phyloP scores from a whole-genome alignment of 2,329 filamentous ascomycete species.

The Aspergillus floridensis region DNA sequence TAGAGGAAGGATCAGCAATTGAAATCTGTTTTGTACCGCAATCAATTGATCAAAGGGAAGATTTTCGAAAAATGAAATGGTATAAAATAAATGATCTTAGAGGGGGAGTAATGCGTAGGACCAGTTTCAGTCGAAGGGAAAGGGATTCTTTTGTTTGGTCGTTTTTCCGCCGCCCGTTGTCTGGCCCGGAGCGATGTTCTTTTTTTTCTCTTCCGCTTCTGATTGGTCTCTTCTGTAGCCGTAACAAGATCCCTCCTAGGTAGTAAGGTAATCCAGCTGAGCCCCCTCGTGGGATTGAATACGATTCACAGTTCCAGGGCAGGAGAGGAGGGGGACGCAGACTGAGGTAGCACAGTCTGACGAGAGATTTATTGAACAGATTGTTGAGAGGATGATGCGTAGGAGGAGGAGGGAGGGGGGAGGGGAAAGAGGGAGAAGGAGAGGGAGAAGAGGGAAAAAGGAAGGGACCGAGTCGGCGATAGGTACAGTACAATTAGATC shows the following conservation, averaged over 20 bases:
- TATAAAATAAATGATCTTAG: background rate
- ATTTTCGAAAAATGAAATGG: too few relatives aligned
- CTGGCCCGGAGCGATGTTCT: background rate
- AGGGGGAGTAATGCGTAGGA: background rate
- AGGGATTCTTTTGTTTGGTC: background rate
- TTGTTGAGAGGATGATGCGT: background rate
- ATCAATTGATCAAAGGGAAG: background rate
- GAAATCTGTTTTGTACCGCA: background rate
- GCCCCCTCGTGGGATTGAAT: background rate
- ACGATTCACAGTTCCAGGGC: background rate
- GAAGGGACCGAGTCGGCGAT: background rate
- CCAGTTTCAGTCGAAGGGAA: background rate
- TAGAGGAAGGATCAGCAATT: conserved; percentile 5
- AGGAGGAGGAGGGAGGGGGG: background rate
- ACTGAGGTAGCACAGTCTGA: conserved; percentile 1
- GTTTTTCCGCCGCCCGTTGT: background rate
- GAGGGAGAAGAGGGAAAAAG: background rate
- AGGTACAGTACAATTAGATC: background rate
- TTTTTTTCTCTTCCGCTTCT: conserved; percentile 6
- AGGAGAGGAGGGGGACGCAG: too few relatives aligned
- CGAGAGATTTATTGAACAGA: background rate
- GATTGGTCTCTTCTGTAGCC: conserved; percentile 1
- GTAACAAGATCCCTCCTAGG: background rate
- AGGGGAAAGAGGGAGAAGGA: background rate
- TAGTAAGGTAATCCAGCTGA: background rate